phyloP scores from a whole-genome alignment of 345 rosid genomes.

The Orychophragmus violaceus region DNA sequence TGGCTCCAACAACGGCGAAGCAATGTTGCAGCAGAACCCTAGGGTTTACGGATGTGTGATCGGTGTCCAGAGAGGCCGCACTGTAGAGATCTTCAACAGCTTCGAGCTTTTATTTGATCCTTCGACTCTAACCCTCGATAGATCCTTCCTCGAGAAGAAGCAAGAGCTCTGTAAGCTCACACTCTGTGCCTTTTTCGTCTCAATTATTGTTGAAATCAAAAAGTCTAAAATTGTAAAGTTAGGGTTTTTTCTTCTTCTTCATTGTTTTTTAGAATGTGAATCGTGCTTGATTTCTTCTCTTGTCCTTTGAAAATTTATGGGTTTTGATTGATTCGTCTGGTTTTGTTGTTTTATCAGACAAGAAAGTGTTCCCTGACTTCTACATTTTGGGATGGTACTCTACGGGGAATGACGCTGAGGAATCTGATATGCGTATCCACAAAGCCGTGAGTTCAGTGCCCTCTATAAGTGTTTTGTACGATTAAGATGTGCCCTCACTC shows the following conservation, averaged over 20 bases:
- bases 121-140: constrained; percentile 57
- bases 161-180: constrained; percentile 57
- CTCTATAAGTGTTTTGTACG: background rate
- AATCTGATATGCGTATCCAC: constrained; percentile 88
- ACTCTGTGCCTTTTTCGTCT: background rate
- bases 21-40: constrained; percentile 31
- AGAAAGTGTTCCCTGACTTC: constrained; percentile 88
- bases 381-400: constrained; percentile 96
- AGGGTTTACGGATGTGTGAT: constrained; percentile 93
- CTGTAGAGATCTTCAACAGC: constrained; percentile 97
- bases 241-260: no score
- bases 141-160: constrained; percentile 88
- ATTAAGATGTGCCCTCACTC: background rate
- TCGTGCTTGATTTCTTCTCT: background rate
- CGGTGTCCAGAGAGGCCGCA: constrained; percentile 94
- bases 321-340: background rate
- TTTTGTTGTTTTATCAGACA: constrained; percentile 38
- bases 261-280: background rate
- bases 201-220: background rate
- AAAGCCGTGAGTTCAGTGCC: constrained; percentile 58
- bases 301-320: background rate
- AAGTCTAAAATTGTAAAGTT: background rate
- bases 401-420: constrained; percentile 77
- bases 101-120: constrained; percentile 92
- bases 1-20: constrained; percentile 33